phyloP scores from a whole-genome alignment of 1,284 basidiomycete species.

The Austroboletus niveus region DNA sequence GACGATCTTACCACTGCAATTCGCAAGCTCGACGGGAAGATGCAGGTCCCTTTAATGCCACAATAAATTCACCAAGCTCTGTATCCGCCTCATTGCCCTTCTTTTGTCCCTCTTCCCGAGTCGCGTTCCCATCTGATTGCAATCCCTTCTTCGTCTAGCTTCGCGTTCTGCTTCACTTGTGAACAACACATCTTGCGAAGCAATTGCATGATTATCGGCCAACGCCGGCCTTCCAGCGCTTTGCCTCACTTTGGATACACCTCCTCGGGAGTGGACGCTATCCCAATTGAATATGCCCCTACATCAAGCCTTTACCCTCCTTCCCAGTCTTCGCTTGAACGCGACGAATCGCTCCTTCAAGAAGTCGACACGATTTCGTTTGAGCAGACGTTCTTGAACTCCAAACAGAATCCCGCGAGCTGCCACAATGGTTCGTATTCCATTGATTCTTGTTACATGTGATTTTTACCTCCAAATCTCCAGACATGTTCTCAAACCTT shows the following conservation, averaged over 20 bases:
- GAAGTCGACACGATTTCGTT: too few species aligned
- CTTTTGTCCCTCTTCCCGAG: conserved; percentile 60
- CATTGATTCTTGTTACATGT: conserved; percentile 3
- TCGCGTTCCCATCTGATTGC: conserved; percentile 31
- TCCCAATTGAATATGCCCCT: too few species aligned
- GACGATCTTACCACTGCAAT: conserved; percentile 66
- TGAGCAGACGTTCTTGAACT: conserved; percentile 14
- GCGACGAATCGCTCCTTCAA: too few species aligned
- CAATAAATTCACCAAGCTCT: conserved; percentile 14
- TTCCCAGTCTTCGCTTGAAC: conserved; percentile 5
- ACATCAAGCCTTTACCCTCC: neutral
- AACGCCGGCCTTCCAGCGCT: conserved; percentile 34
- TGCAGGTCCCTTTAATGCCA: conserved; percentile 12
- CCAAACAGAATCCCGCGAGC: conserved; percentile 20
- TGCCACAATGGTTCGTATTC: conserved; percentile 15
- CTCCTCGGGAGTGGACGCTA: conserved; percentile 23
- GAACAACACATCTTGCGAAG: conserved; percentile 40
- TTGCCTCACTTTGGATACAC: conserved; percentile 24
- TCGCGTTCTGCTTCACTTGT: conserved; percentile 45
- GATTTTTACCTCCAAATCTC: neutral
- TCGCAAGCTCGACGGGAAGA: conserved; percentile 46
- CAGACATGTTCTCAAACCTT: conserved; percentile 27
- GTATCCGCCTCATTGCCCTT: conserved; percentile 48
- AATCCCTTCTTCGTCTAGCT: conserved; percentile 33
- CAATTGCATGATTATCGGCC: conserved; percentile 37